Conservation (phyloP, 495 filamentous ascomycete genomes). For the Podospora pseudocomata region DNA sequence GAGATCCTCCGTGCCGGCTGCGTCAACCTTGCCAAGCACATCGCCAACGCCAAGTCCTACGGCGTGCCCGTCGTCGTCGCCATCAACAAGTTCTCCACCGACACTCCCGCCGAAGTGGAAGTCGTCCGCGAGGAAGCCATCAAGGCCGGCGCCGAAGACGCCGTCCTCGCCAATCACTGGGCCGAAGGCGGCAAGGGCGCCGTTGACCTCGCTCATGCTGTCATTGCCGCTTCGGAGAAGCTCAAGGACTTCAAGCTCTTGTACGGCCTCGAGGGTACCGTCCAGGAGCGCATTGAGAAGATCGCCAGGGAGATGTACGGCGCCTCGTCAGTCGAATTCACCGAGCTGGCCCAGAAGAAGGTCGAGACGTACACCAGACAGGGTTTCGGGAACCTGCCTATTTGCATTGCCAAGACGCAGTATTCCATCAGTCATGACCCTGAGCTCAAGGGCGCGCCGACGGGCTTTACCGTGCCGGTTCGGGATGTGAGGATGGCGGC, state of each 20-base stretch:
- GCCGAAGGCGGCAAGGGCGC: slow-evolving; percentile 92
- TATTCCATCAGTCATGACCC: slow-evolving; percentile 95
- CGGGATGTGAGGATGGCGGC: slow-evolving; percentile 91
- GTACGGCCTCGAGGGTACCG: slow-evolving; percentile 72
- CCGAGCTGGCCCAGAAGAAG: slow-evolving; percentile 90
- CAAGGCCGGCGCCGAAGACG: slow-evolving; percentile 89
- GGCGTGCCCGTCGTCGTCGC: slow-evolving; percentile 96
- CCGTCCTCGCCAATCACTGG: slow-evolving; percentile 94
- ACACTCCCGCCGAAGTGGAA: slow-evolving; percentile 88
- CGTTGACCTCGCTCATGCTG: slow-evolving; percentile 80
- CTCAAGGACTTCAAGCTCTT: slow-evolving; percentile 87
- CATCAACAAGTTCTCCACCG: slow-evolving; percentile 92
- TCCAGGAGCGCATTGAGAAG: slow-evolving; percentile 86
- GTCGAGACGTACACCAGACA: slow-evolving; percentile 91
- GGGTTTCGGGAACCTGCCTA: slow-evolving; percentile 86
- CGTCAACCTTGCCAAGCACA: slow-evolving; percentile 91
- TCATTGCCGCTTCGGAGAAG: slow-evolving; percentile 77
- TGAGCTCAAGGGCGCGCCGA: slow-evolving; percentile 90
- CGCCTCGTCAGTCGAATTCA: slow-evolving; percentile 85
- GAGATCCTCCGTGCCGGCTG: slow-evolving; percentile 86
- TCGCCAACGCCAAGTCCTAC: slow-evolving; percentile 79
- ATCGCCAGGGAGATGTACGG: slow-evolving; percentile 95
- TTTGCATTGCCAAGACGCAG: slow-evolving; percentile 97
- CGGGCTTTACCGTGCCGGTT: slow-evolving; percentile 93
- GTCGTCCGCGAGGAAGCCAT: slow-evolving; percentile 87